phyloP scores from a whole-genome alignment of 352 stramenopile genomes.

The Phytophthora megakarya region DNA sequence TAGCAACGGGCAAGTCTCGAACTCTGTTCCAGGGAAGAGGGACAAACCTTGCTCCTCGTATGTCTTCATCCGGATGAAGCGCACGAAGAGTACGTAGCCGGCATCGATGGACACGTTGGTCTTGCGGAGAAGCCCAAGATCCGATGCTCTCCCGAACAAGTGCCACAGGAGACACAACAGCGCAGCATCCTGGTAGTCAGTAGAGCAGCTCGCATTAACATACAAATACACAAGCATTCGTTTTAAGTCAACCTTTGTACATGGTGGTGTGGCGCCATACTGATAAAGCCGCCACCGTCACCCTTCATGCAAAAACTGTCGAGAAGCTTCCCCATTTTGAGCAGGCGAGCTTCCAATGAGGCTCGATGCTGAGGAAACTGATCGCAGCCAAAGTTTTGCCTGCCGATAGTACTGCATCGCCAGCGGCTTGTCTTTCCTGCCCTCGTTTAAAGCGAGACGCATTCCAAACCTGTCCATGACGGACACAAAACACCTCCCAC shows the following conservation, averaged over 20 bases:
- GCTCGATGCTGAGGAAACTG: not conserved
- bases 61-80: constrained; percentile 40
- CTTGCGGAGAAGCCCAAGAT: constrained; percentile 29
- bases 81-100: constrained; percentile 21
- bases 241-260: not conserved
- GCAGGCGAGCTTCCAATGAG: not conserved
- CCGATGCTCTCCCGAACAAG: constrained; percentile 32
- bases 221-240: constrained; percentile 15
- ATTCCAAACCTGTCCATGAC: constrained; percentile 15
- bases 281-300: not conserved
- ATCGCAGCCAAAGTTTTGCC: not conserved
- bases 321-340: not conserved
- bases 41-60: constrained; percentile 33
- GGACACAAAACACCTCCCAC: constrained; percentile 18
- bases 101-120: constrained; percentile 21
- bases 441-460: not conserved
- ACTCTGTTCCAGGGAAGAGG: constrained; percentile 30
- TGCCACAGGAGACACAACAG: constrained; percentile 27
- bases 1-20: constrained; percentile 29
- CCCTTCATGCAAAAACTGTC: not conserved
- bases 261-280: not conserved
- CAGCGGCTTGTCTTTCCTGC: not conserved
- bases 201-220: not conserved
- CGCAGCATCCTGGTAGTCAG: constrained; percentile 23
- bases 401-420: constrained; percentile 4